These are phyloP conservation scores for Thalassiosira livingstoniorum DNA, from an alignment of 352 stramenopile genomes.

Conservation along the genomic window DNA sequence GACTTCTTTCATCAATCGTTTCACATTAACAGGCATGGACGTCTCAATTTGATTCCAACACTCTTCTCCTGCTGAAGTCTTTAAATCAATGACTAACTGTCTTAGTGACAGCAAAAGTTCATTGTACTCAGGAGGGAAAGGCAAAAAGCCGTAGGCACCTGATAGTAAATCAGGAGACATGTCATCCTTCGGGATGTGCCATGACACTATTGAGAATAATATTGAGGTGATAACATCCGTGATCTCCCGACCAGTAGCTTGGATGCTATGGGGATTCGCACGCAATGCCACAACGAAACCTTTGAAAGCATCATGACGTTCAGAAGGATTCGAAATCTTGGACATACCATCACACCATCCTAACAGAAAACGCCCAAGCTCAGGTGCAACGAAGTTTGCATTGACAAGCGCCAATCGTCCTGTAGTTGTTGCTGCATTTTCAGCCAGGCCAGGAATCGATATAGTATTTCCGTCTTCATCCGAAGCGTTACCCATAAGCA, in stretches of 20 bases:
- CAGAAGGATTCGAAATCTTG: constrained; percentile 70
- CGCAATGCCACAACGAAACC: constrained; percentile 77
- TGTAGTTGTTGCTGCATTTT: constrained; percentile 81
- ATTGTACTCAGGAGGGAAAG: constrained; percentile 40
- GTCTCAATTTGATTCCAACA: constrained; percentile 45
- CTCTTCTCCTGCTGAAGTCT: constrained; percentile 38
- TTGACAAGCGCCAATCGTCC: constrained; percentile 78
- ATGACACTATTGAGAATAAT: constrained; percentile 79
- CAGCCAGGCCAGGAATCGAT: constrained; percentile 62
- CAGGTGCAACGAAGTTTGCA: constrained; percentile 72
- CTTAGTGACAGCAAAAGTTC: constrained; percentile 43
- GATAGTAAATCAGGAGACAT: constrained; percentile 33
- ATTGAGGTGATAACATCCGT: constrained; percentile 67
- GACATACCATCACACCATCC: constrained; percentile 81
- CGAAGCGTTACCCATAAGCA: constrained; percentile 81
- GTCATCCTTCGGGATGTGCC: constrained; percentile 70
- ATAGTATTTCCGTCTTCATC: constrained; percentile 60
- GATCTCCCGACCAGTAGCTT: constrained; percentile 52
- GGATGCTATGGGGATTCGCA: constrained; percentile 78
- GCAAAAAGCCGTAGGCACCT: constrained; percentile 39
- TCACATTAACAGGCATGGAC: constrained; percentile 53
- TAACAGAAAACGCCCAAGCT: constrained; percentile 77
- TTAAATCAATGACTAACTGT: constrained; percentile 54
- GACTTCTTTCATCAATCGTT: constrained; percentile 52
- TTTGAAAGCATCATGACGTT: constrained; percentile 78